A percentile compares a stretch with the other conserved stretches of the same genome.
These are phyloP conservation scores for Fusarium caatingaense DNA, from an alignment of 2,329 filamentous ascomycete species.

Conservation along the genomic window DNA sequence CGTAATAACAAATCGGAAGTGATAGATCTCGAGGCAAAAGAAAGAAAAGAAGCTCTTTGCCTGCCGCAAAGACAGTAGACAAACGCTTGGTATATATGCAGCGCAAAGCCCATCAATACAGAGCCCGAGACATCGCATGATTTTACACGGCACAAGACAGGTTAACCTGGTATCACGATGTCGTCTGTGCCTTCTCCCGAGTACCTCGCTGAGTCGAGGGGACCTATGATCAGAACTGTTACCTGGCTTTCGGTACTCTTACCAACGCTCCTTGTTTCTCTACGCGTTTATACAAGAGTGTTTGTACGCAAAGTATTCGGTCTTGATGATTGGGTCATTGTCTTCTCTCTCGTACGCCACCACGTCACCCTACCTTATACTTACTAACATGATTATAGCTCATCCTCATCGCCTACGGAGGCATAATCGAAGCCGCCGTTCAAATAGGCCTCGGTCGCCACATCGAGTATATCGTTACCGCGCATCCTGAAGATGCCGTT, in stretches of 20 bases:
- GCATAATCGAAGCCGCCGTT: constrained; percentile 26
- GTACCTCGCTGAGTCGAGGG: constrained; percentile 22
- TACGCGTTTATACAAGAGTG: constrained; percentile 20
- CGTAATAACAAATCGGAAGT: background rate
- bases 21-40: background rate
- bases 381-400: constrained; percentile 9
- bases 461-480: constrained; percentile 16
- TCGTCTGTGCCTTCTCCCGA: constrained; percentile 16
- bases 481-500: constrained; percentile 17
- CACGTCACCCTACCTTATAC: fast-evolving
- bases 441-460: constrained; percentile 32
- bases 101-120: background rate
- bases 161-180: background rate
- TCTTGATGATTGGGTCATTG: constrained; percentile 32
- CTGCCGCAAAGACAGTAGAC: background rate
- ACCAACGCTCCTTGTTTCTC: constrained; percentile 15
- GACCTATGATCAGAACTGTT: constrained; percentile 21
- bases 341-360: constrained; percentile 13
- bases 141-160: background rate
- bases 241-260: constrained; percentile 30
- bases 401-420: constrained; percentile 23
- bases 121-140: background rate
- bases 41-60: background rate
- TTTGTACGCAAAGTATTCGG: constrained; percentile 35
- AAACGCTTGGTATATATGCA: background rate